phyloP scores from a whole-genome alignment of 495 filamentous ascomycete genomes.

The Aspergillus cavernicola region DNA sequence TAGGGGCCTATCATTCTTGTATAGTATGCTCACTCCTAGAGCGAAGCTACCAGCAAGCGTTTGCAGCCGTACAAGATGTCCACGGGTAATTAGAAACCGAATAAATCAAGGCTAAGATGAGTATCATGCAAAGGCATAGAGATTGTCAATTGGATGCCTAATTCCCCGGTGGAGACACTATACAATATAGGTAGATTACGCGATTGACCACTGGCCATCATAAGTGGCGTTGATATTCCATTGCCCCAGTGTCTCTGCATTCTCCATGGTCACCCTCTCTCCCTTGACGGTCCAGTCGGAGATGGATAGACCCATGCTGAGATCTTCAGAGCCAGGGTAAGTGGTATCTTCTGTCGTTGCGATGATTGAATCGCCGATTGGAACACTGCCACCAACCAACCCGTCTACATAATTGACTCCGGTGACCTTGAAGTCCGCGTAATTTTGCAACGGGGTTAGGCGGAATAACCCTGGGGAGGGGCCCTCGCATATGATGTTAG shows the following conservation, averaged over 20 bases:
- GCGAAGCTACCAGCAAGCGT: no score
- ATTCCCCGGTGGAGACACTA: background rate
- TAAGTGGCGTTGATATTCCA: constrained; percentile 3
- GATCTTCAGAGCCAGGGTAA: constrained; percentile 5
- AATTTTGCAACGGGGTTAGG: constrained; percentile 5
- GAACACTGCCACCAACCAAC: constrained; percentile 4
- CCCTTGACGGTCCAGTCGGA: constrained; percentile 5
- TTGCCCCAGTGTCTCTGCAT: constrained; percentile 1
- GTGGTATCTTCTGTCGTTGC: constrained; percentile 2
- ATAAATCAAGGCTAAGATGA: no score
- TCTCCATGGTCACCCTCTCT: constrained; percentile 6
- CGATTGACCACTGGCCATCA: constrained; percentile 7
- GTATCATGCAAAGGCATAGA: no score
- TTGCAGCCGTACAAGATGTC: no score
- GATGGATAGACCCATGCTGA: constrained; percentile 1
- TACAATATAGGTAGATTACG: background rate
- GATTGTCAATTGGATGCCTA: no score
- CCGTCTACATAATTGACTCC: background rate
- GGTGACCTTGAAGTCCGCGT: constrained; percentile 3
- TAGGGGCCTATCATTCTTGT: no score
- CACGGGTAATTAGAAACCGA: no score
- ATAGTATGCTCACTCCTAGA: no score
- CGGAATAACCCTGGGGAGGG: constrained; percentile 1
- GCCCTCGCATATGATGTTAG: constrained; percentile 5
- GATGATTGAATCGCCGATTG: constrained; percentile 5